These are phyloP conservation scores for Globisporangium megalacanthum DNA, from an alignment of 352 stramenopile species.

Conservation along the genomic window DNA sequence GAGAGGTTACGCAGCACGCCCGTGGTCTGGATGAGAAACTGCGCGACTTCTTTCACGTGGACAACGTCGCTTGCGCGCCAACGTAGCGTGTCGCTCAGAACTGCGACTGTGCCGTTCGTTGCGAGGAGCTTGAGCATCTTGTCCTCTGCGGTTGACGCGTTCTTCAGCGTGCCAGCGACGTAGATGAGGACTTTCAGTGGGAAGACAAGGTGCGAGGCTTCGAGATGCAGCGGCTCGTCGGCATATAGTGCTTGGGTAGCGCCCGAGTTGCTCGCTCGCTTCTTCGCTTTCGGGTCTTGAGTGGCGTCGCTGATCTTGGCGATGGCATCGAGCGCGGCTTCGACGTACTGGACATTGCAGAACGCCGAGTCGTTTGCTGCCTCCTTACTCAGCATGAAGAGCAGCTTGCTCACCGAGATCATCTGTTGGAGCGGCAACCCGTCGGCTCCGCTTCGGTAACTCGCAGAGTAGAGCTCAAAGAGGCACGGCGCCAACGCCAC, in stretches of 20 bases:
- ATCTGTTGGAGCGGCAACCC: slow-evolving; percentile 13
- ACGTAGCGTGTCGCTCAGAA: slow-evolving; percentile 39
- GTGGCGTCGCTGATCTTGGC: slow-evolving; percentile 9
- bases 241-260: too few relatives aligned
- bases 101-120: slow-evolving; percentile 52
- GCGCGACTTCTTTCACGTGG: slow-evolving; percentile 52
- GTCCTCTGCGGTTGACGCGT: slow-evolving; percentile 53
- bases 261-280: neutral
- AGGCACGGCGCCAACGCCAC: slow-evolving; percentile 36
- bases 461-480: slow-evolving; percentile 28
- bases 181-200: slow-evolving; percentile 63
- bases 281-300: slow-evolving; percentile 1
- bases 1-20: slow-evolving; percentile 65
- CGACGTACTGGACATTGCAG: slow-evolving; percentile 58
- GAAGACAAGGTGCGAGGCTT: neutral
- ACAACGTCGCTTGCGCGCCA: slow-evolving; percentile 24
- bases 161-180: slow-evolving; percentile 63
- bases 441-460: neutral
- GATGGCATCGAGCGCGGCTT: slow-evolving; percentile 45
- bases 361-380: slow-evolving; percentile 55
- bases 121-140: slow-evolving; percentile 59
- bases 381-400: slow-evolving; percentile 78
- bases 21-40: slow-evolving; percentile 67
- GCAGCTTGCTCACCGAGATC: slow-evolving; percentile 38
- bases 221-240: neutral